Percentiles rank a stretch among this genome's conserved stretches.
These are phyloP conservation scores for Debaryomyces maramus DNA, from an alignment of 805 yeast genomes.

Conservation along the genomic window DNA sequence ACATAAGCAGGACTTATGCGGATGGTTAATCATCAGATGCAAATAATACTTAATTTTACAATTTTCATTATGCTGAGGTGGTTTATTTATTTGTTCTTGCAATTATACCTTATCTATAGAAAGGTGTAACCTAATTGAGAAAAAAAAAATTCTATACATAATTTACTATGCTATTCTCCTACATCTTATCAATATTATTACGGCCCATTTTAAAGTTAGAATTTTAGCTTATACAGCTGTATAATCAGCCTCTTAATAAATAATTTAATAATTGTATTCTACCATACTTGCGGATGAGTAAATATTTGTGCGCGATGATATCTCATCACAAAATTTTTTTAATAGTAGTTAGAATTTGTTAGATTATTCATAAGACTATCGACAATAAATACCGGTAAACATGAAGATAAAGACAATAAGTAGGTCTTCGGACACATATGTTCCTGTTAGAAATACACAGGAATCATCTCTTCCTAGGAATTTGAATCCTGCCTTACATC, in stretches of 20 bases:
- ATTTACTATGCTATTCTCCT: too few species aligned
- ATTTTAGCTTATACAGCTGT: too few species aligned
- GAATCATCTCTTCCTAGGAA: constrained; percentile 86
- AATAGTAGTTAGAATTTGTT: not conserved
- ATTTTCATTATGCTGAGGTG: not conserved
- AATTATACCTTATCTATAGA: too few species aligned
- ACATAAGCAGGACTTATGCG: constrained; percentile 16
- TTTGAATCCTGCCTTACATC: constrained; percentile 91
- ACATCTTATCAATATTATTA: too few species aligned
- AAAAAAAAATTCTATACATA: too few species aligned
- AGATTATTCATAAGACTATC: too few species aligned
- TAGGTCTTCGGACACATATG: constrained; percentile 87
- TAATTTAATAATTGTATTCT: not conserved
- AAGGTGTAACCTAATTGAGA: too few species aligned
- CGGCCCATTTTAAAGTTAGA: too few species aligned
- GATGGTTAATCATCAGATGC: constrained; percentile 1
- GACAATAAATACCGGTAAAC: too few species aligned
- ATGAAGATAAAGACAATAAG: constrained; percentile 88
- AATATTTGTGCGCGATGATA: not conserved
- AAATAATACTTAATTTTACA: not conserved
- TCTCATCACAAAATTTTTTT: constrained; percentile 9
- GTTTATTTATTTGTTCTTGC: not conserved
- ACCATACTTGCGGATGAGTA: too few species aligned
- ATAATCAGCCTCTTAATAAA: not conserved
- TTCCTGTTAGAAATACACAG: constrained; percentile 89